Percentiles rank a stretch among this genome's conserved stretches.
These are phyloP conservation scores for Brassica hybrid DNA, from an alignment of 441 rosid genomes.

Conservation along the genomic window DNA sequence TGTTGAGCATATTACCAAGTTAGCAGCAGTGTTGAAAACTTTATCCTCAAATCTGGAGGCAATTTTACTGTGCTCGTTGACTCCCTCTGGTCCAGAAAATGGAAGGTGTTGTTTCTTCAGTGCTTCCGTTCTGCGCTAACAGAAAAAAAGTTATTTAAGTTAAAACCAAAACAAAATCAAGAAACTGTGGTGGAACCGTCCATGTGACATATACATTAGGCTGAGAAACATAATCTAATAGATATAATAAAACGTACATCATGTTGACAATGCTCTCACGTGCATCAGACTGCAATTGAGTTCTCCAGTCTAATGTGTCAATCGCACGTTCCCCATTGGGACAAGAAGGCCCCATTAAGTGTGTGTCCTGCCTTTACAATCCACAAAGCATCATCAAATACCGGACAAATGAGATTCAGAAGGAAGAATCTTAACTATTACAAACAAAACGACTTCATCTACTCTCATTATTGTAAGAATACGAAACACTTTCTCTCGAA, in stretches of 20 bases:
- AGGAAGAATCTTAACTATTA: background rate
- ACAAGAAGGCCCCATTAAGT: conserved; percentile 1
- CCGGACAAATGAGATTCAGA: background rate
- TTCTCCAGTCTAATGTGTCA: conserved; percentile 69
- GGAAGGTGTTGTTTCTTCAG: conserved; percentile 62
- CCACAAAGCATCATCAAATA: conserved; percentile 2
- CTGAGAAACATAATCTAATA: no score
- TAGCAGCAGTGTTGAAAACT: conserved; percentile 50
- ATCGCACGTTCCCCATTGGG: conserved; percentile 37
- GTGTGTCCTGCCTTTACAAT: conserved; percentile 38
- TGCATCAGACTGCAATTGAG: conserved; percentile 50
- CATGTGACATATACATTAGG: no score
- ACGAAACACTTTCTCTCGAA: no score
- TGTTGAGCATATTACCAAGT: conserved; percentile 48
- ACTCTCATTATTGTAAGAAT: no score
- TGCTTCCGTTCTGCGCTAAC: conserved; percentile 57
- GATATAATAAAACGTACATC: conserved; percentile 48
- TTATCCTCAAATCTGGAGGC: conserved; percentile 71
- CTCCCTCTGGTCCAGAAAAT: conserved; percentile 56
- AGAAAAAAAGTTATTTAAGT: background rate
- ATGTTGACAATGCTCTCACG: conserved; percentile 65
- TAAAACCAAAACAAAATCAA: background rate
- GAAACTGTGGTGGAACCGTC: background rate
- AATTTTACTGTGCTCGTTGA: conserved; percentile 54
- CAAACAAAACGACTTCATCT: background rate